Base-by-base conservation (phyloP, 2,329 filamentous ascomycete genomes). In the Nigrospora sphaerica region DNA sequence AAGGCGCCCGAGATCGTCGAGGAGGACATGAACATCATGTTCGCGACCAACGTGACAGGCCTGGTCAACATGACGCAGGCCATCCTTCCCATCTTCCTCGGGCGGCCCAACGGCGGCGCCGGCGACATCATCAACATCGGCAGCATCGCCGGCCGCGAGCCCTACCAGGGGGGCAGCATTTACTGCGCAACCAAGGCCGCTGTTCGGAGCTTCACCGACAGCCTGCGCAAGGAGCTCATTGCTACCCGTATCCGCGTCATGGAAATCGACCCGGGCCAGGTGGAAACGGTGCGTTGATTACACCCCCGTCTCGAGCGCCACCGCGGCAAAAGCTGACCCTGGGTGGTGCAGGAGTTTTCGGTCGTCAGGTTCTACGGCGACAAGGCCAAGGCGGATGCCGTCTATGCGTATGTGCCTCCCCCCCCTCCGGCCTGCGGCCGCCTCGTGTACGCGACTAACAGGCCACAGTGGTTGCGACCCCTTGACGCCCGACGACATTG, bases 31-130 rank as follows among this genome's bases (percentile, higher is more conserved):
- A 76, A 86, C 57, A 61, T 83, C 64, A 96, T 97, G 90, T 88
- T 96, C 62, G 71, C 79, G 40, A 97, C 93, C 48, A 98, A 98
- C 64, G 91, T 97, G 44, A 93, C 86, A 2, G 93, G 93, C 28
- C 75, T 98, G 32, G 93, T 98, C 72, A 88, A 92, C 73, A 88
- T 97, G 86, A 97, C 93, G 1, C 93, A 98, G 73, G 88, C 88
- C 39, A 75, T 96, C 37, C 68, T 97, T 16, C 82, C 87, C 44
- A 83, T 90, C 62, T 95, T 91, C 75, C 85, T 89, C 67, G 74
- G 79, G 57, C 87, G 78, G 66, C 80, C 69, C 61, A 77, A 92
- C 47, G 85, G 86, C 49, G 91, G 90, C 47, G 73, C 78, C 38
- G 92, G 92, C 57, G 93, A 97, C 63, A 91, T 98, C 63, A 95